Base-by-base conservation (phyloP, 116 monocot species). In the Trichopus zeylanicus region DNA sequence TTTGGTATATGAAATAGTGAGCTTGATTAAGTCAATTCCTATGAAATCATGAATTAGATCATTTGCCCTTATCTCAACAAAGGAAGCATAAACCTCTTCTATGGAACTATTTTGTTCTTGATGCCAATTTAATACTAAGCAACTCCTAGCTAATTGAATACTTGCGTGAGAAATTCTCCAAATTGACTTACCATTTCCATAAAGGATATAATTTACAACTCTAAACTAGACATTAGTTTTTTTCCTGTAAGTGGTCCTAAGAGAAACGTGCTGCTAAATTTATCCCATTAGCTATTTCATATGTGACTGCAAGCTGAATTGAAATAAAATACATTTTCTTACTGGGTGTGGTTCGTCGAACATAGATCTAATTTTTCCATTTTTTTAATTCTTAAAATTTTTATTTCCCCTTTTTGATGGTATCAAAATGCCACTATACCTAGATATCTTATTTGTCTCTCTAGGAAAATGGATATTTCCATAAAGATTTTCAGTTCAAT, bases 81-180 rank as follows among this genome's bases (percentile, higher is more conserved):
- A 54, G 24, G 54, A 54, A 26, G 24, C 6, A 29, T 29, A 25
- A 29, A 54, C 54, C 29, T 54, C 37, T 37, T 3, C 35, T 37
- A 2, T 29, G 10, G 3, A 29, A 54, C 26, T 21, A 48, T 31
- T 33, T 65, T 32, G 13, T 33, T 65, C 24, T 54, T 51, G 19
- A 18, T 38, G 13, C 53, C 23, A 65, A 62, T 62, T 38, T 15
- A 65, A 65, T 65, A 54, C 35, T 54, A 65, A 65, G 64, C 53
- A 54, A 53, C 53, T 65, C 0, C 34, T 5, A 65, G 53, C 34
- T 54, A 65, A 65, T 65, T 65, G 64, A 65, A 53, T 65, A 27
- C 49, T 65, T 53, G 33, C 33, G 25, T 54, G 21, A 65, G 32
- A 65, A 65, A 53, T 29, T 65, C 53, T 22, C 23, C 64, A 4